Percentiles rank a stretch among this genome's conserved stretches.
phyloP scores from a whole-genome alignment of 2,329 filamentous ascomycete genomes.

The Cylindrodendrum hubeiense region DNA sequence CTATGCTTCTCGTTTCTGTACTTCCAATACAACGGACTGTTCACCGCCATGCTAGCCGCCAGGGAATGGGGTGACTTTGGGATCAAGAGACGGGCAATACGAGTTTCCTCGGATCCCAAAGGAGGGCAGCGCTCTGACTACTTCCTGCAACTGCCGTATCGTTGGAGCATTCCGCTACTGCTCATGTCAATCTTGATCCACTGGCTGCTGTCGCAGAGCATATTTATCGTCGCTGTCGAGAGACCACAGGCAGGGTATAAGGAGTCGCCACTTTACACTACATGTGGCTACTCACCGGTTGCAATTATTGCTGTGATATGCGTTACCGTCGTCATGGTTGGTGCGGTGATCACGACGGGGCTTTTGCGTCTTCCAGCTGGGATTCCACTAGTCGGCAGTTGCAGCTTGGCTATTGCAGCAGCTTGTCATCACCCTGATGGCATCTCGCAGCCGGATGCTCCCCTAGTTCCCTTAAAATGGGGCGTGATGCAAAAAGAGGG shows the following conservation, averaged over 20 bases:
- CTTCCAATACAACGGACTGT: constrained; percentile 23
- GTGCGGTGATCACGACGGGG: background rate
- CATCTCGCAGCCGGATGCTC: constrained; percentile 2
- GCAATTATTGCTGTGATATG: constrained; percentile 8
- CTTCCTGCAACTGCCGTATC: constrained; percentile 27
- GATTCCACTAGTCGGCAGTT: constrained; percentile 12
- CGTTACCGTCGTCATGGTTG: background rate
- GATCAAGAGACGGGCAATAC: background rate
- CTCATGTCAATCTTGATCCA: constrained; percentile 14
- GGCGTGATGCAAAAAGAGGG: constrained; percentile 11
- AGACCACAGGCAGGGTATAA: background rate
- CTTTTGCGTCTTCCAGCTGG: constrained; percentile 1
- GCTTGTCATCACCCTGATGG: constrained; percentile 23
- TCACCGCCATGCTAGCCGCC: constrained; percentile 21
- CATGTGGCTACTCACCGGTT: constrained; percentile 22
- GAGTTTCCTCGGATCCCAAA: constrained; percentile 7
- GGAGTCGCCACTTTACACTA: background rate
- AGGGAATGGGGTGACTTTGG: constrained; percentile 28
- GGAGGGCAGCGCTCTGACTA: constrained; percentile 21
- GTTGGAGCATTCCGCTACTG: constrained; percentile 11
- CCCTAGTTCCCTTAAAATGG: constrained; percentile 11
- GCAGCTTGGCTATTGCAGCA: constrained; percentile 21
- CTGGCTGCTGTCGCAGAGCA: constrained; percentile 25
- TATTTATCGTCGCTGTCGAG: constrained; percentile 17
- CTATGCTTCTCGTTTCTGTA: constrained; percentile 25